These are phyloP conservation scores for Citeromyces matritensis DNA, from an alignment of 805 yeast species.

Conservation along the genomic window DNA sequence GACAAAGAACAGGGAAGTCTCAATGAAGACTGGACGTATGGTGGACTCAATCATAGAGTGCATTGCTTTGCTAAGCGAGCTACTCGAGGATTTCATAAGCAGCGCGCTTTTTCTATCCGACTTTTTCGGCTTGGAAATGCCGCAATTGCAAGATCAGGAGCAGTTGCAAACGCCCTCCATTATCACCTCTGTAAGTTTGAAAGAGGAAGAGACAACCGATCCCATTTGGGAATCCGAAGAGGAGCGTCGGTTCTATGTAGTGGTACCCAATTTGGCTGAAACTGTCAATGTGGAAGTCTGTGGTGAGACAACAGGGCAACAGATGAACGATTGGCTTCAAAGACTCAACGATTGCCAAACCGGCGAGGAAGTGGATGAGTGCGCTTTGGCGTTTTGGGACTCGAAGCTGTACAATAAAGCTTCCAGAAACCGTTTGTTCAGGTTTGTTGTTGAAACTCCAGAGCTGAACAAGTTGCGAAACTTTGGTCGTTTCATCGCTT, in stretches of 20 bases:
- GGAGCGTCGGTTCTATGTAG: slow-evolving; percentile 49
- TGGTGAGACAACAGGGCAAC: too few species aligned
- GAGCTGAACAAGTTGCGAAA: slow-evolving; percentile 29
- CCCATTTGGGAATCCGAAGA: slow-evolving; percentile 52
- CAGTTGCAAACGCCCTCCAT: slow-evolving; percentile 10
- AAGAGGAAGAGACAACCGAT: slow-evolving; percentile 5
- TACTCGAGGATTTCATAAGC: slow-evolving; percentile 17
- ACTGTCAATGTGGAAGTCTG: too few species aligned
- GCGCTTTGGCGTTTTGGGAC: slow-evolving; percentile 31
- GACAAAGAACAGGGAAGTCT: slow-evolving; percentile 30
- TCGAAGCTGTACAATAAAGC: slow-evolving; percentile 55
- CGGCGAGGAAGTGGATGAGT: slow-evolving; percentile 32
- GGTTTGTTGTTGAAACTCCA: slow-evolving; percentile 33
- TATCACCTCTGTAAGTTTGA: slow-evolving; percentile 2
- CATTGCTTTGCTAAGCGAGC: slow-evolving; percentile 12
- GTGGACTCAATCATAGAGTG: slow-evolving; percentile 10
- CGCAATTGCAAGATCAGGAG: slow-evolving; percentile 10
- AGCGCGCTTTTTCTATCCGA: slow-evolving; percentile 11
- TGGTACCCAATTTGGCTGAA: slow-evolving; percentile 25
- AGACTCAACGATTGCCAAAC: slow-evolving; percentile 13
- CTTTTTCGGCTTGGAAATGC: slow-evolving; percentile 19
- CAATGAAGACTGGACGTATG: slow-evolving; percentile 44
- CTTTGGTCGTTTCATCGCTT: slow-evolving; percentile 58
- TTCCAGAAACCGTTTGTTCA: slow-evolving; percentile 43
- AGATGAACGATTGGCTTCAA: too few species aligned